Evolutionary conservation across 768 basidiomycete species (phyloP).

Genomic region (Agrocybe praecox): DNA sequence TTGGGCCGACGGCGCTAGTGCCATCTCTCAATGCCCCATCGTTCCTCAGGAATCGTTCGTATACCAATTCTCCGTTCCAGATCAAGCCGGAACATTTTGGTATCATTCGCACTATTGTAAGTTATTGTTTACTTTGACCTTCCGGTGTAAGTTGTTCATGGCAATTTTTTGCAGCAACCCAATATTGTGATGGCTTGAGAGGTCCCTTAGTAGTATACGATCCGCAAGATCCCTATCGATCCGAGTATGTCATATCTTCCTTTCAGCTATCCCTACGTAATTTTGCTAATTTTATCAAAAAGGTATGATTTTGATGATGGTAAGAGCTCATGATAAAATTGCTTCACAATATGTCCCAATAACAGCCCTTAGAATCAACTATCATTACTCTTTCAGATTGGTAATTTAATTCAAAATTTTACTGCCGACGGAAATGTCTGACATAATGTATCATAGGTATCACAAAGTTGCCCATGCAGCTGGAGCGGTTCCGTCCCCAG

Average conservation of each 20-base stretch:
- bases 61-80: slow-evolving; percentile 36
- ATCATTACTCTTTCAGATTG: slow-evolving; percentile 15
- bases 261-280: neutral
- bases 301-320: slow-evolving; percentile 14
- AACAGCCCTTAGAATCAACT: slow-evolving; percentile 26
- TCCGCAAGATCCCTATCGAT: slow-evolving; percentile 31
- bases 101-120: slow-evolving; percentile 23
- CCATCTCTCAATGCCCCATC: slow-evolving; percentile 52
- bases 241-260: neutral
- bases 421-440: neutral
- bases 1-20: slow-evolving; percentile 44
- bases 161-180: slow-evolving; percentile 1
- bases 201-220: slow-evolving; percentile 45
- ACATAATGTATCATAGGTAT: slow-evolving; percentile 16
- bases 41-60: slow-evolving; percentile 38
- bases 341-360: neutral
- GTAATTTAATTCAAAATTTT: neutral
- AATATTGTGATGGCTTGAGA: slow-evolving; percentile 5
- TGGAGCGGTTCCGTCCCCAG: slow-evolving; percentile 23
- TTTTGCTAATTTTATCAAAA: neutral
- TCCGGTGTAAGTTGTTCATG: neutral
- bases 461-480: slow-evolving; percentile 21
- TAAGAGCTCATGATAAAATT: neutral
- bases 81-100: slow-evolving; percentile 28
- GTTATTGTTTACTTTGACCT: neutral